These are phyloP conservation scores for Tilletia setariae DNA, from an alignment of 1,284 basidiomycete genomes.

Conservation along the genomic window DNA sequence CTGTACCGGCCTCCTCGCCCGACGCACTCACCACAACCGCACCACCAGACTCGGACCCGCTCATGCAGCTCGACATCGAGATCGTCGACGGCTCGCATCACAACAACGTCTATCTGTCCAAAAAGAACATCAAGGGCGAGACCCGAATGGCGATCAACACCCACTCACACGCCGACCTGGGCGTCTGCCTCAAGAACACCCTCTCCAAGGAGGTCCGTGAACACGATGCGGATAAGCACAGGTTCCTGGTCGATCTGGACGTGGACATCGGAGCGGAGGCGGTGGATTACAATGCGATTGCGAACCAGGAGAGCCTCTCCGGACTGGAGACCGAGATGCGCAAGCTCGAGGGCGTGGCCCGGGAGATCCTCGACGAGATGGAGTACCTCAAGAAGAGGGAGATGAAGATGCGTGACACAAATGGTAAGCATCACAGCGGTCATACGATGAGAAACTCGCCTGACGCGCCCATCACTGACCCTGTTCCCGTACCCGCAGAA, in stretches of 20 bases:
- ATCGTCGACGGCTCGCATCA: conserved; percentile 84
- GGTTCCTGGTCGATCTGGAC: conserved; percentile 72
- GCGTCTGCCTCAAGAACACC: conserved; percentile 86
- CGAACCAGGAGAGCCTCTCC: conserved; percentile 94
- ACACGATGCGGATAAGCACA: conserved; percentile 8
- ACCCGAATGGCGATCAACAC: conserved; percentile 90
- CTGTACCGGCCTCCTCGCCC: conserved; percentile 59
- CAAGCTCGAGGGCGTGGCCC: conserved; percentile 88
- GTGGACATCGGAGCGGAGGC: conserved; percentile 98
- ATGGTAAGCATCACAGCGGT: conserved; percentile 65
- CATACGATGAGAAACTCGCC: neutral
- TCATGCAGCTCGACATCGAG: conserved; percentile 70
- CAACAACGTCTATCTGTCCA: conserved; percentile 86
- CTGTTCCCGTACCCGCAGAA: conserved; percentile 59
- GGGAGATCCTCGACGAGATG: conserved; percentile 92
- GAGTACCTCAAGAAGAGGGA: conserved; percentile 86
- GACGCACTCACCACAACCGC: neutral
- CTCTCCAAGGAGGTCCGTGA: conserved; percentile 59
- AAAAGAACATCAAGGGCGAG: conserved; percentile 82
- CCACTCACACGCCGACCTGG: conserved; percentile 87
- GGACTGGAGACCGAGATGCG: conserved; percentile 96
- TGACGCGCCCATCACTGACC: neutral
- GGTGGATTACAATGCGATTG: conserved; percentile 98
- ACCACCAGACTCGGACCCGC: neutral
- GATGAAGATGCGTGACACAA: conserved; percentile 83